Base-by-base conservation (phyloP, 192 early-diverging fungal genomes). In the Bifiguratus adelaidae region DNA sequence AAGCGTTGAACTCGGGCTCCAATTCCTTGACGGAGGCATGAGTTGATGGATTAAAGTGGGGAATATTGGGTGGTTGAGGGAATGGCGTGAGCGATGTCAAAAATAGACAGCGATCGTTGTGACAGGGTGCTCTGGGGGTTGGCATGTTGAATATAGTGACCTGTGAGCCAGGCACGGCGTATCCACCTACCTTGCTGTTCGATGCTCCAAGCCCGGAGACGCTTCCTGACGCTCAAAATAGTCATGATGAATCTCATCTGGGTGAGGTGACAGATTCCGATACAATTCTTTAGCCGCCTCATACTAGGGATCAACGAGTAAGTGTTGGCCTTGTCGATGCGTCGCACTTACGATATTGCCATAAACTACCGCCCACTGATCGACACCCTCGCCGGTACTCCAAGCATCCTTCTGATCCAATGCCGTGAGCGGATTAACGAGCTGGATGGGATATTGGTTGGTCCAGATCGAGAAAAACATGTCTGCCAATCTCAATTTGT, bases 401-500 rank as follows among this genome's bases (percentile, higher is more conserved):
- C 65, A 70, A 6, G 58, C 53, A 15, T 57, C 47, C 30, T 53
- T 60, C 40, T 67, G 53, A 30, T 61, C 60, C 47, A 61, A 38
- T 20, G 65, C 53, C 16, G 43, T 68, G 9, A 65, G 48, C 7
- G 61, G 64, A 42, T 73, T 70, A 23, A 55, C 60, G 4, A 76
- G 42, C 28, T 73, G 54, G 47, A 67, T 73, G 13, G 74, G 74
- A 34, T 76, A 76, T 47, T 76, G 74, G 43, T 76, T 76, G 11
- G 65, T 68, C 74, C 74, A 76, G 18, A 76, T 61, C 13, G 70
- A 66, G 35, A 76, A 76, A 30, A 70, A 76, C 48, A 58, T 58
- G 26, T 76, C 74, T 19, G 61, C 58, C 35, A 65, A 40, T 23
- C 48, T 47, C 25, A 73, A 43, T 15, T 58, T 44, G 18, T 68